phyloP scores from a whole-genome alignment of 139 green algal species.

The Auxenochlorella pyrenoidosa region DNA sequence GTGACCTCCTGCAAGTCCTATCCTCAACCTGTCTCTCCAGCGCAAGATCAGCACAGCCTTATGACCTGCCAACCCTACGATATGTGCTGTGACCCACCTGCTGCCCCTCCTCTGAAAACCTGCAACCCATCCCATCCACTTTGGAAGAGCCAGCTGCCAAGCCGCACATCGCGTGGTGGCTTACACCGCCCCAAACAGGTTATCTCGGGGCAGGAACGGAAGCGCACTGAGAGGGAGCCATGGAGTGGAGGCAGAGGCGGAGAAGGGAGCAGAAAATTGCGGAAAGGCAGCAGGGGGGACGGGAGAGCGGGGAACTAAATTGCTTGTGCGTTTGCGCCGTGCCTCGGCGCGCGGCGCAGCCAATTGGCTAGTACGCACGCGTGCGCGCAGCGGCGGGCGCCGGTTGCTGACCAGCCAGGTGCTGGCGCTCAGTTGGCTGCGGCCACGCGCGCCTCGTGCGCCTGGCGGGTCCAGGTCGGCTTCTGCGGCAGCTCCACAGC shows the following conservation, averaged over 20 bases:
- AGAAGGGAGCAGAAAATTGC: conserved; percentile 8
- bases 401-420: not conserved
- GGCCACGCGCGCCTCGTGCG: conserved; percentile 59
- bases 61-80: too few species aligned
- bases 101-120: not conserved
- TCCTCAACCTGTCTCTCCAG: too few species aligned
- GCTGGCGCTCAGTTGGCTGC: conserved; percentile 25
- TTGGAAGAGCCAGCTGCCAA: not conserved
- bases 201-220: not conserved
- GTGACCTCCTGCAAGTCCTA: too few species aligned
- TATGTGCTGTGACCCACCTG: not conserved
- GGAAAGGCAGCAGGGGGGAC: not conserved
- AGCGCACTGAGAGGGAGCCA: not conserved
- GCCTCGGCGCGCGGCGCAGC: not conserved
- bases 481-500: conserved; percentile 63
- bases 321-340: not conserved
- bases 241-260: not conserved
- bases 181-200: not conserved
- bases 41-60: too few species aligned
- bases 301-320: not conserved
- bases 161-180: not conserved
- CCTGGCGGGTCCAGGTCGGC: conserved; percentile 82
- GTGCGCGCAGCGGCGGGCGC: too few species aligned
- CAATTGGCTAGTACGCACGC: too few species aligned
- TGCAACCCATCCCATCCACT: not conserved